These are phyloP conservation scores for Malus fusca DNA, from an alignment of 306 rosid genomes.

Conservation along the genomic window DNA sequence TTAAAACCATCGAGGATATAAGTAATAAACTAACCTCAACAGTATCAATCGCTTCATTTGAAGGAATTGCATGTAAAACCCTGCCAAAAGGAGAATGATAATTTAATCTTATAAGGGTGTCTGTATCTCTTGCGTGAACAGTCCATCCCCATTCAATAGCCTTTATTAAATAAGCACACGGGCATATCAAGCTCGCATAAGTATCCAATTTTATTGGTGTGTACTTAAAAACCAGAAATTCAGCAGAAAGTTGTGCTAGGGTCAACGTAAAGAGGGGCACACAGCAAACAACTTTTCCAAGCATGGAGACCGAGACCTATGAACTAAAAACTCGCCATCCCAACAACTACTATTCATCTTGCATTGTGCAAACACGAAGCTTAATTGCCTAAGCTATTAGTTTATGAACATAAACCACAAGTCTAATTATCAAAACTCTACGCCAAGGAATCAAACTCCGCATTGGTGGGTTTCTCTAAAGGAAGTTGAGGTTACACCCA, in stretches of 20 bases:
- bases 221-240: not conserved
- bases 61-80: conserved; percentile 85
- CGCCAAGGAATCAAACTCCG: not conserved
- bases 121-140: not conserved
- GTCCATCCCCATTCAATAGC: not conserved
- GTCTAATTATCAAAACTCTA: not conserved
- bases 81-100: conserved; percentile 30
- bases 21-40: conserved; percentile 64
- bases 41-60: conserved; percentile 90
- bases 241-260: not conserved
- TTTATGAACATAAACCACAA: not conserved
- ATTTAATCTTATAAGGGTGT: not conserved
- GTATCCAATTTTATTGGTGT: not conserved
- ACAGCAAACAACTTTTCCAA: not conserved
- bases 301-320: not conserved
- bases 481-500: too few species aligned
- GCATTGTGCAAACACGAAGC: too few species aligned
- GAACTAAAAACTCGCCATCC: not conserved
- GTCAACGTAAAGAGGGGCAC: not conserved
- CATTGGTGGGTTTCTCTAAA: too few species aligned
- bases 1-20: not conserved
- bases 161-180: not conserved
- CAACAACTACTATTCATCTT: too few species aligned
- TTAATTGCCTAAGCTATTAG: not conserved
- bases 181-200: not conserved